Conservation (phyloP, 305 asterid genomes). For the Plantago lanceolata region DNA sequence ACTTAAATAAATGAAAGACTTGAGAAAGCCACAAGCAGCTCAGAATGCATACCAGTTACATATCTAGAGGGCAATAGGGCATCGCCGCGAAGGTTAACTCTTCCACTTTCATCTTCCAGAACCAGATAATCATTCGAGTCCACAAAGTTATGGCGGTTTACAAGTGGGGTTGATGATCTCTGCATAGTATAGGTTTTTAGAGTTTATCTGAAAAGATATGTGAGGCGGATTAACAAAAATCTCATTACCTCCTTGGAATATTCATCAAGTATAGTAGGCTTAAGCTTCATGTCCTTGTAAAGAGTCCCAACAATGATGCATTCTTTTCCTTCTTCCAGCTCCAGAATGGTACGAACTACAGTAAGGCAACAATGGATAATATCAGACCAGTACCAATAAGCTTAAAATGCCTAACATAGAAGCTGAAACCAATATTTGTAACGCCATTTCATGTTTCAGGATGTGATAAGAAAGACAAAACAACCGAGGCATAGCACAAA, state of each 20-base stretch:
- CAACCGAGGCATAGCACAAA: no score
- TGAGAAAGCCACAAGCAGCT: not conserved
- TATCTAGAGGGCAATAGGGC: constrained; percentile 60
- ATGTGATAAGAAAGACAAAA: no score
- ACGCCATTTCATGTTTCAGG: not conserved
- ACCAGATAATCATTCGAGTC: constrained; percentile 72
- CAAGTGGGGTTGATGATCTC: constrained; percentile 75
- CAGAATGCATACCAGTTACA: constrained; percentile 62
- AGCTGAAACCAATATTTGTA: not conserved
- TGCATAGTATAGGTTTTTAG: constrained; percentile 29
- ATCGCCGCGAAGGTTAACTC: constrained; percentile 75
- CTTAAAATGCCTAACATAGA: not conserved
- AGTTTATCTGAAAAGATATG: constrained; percentile 3
- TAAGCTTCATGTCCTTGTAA: constrained; percentile 91
- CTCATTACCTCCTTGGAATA: constrained; percentile 81
- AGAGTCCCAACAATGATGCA: constrained; percentile 88
- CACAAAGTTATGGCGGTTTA: constrained; percentile 59
- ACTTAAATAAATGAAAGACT: no score
- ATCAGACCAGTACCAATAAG: constrained; percentile 8
- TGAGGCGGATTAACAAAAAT: constrained; percentile 8
- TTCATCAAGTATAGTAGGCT: constrained; percentile 85
- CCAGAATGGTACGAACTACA: constrained; percentile 86
- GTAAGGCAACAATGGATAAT: constrained; percentile 18
- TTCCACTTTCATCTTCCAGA: constrained; percentile 95
- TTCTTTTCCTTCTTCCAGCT: constrained; percentile 74